phyloP scores from a whole-genome alignment of 2,329 filamentous ascomycete species.

The Beauveria sp. region DNA sequence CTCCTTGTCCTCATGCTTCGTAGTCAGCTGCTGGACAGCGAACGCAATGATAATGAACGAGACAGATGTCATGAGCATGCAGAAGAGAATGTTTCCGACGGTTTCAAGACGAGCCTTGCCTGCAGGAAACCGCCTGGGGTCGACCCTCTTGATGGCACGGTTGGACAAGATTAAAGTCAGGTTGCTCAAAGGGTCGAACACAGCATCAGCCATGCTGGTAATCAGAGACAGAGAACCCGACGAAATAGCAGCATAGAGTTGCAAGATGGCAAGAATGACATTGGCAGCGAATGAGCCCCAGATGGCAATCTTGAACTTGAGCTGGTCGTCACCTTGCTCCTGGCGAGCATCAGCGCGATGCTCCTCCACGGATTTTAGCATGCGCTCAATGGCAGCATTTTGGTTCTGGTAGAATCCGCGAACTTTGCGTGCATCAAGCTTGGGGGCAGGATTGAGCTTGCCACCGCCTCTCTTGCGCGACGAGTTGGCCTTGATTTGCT shows the following conservation, averaged over 20 bases:
- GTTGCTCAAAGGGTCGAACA: slow-evolving; percentile 90
- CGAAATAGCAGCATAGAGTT: slow-evolving; percentile 80
- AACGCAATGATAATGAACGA: slow-evolving; percentile 90
- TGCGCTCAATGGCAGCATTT: slow-evolving; percentile 86
- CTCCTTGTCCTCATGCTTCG: slow-evolving; percentile 45
- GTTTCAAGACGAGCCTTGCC: slow-evolving; percentile 94
- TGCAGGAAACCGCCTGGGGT: slow-evolving; percentile 78
- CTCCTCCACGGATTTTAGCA: slow-evolving; percentile 89
- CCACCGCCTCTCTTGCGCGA: slow-evolving; percentile 61
- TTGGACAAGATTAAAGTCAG: slow-evolving; percentile 79
- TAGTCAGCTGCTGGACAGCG: slow-evolving; percentile 62
- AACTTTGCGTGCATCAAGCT: slow-evolving; percentile 45
- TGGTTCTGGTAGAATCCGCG: slow-evolving; percentile 82
- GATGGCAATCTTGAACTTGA: slow-evolving; percentile 62
- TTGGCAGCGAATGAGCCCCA: slow-evolving; percentile 72
- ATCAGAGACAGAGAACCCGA: slow-evolving; percentile 92
- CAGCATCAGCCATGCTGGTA: slow-evolving; percentile 91
- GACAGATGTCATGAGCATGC: slow-evolving; percentile 90
- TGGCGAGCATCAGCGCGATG: slow-evolving; percentile 76
- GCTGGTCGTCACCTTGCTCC: slow-evolving; percentile 70
- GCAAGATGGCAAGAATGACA: slow-evolving; percentile 66
- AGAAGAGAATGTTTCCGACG: slow-evolving; percentile 92
- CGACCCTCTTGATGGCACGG: slow-evolving; percentile 80
- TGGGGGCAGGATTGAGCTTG: slow-evolving; percentile 19
- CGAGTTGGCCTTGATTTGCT: slow-evolving; percentile 70